Conservation (phyloP, 1,284 basidiomycete species). For the Retiboletus flavoniger region DNA sequence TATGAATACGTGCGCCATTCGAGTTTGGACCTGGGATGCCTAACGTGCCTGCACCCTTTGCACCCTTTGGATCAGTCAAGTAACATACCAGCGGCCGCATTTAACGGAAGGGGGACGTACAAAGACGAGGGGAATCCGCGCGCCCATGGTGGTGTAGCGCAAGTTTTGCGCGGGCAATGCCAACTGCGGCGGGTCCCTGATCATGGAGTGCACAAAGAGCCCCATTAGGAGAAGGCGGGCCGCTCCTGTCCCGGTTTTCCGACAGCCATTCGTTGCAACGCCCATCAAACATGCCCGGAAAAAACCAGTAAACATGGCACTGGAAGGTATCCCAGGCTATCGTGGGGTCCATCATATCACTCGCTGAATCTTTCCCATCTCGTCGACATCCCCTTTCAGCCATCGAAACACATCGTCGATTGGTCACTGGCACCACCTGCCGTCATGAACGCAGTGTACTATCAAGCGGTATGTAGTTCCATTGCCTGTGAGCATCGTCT, state of each 20-base stretch:
- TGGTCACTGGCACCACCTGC: background rate
- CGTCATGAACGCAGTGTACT: conserved; percentile 27
- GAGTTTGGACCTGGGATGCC: conserved; percentile 18
- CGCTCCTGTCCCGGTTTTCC: background rate
- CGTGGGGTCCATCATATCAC: background rate
- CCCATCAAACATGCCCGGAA: background rate
- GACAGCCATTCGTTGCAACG: no score
- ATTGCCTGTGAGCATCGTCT: background rate
- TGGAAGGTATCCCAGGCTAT: conserved; percentile 12
- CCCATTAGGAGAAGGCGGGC: background rate
- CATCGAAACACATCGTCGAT: background rate
- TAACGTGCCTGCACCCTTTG: conserved; percentile 20
- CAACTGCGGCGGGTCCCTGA: background rate
- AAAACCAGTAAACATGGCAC: background rate
- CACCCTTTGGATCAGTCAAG: background rate
- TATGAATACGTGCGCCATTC: conserved; percentile 27
- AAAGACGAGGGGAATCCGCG: conserved; percentile 14
- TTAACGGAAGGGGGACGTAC: conserved; percentile 1
- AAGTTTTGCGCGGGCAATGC: background rate
- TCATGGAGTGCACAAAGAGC: no score
- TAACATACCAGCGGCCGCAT: background rate
- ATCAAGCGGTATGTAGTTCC: conserved; percentile 15
- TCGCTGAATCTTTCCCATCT: background rate
- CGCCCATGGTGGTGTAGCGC: conserved; percentile 6
- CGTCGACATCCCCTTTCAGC: background rate